phyloP scores from a whole-genome alignment of 306 rosid genomes.

The Glycine latifolia region DNA sequence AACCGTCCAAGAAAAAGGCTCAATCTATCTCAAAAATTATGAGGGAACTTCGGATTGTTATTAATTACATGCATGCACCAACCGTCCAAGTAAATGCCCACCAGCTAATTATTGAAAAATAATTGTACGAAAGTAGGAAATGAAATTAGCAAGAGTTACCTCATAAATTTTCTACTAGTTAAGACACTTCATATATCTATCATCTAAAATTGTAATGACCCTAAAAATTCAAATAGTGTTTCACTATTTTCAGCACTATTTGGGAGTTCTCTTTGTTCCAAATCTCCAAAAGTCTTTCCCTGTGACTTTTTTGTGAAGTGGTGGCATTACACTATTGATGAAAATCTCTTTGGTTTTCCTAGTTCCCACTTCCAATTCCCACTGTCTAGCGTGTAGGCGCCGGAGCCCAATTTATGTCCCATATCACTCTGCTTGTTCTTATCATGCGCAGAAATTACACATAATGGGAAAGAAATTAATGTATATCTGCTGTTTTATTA shows the following conservation, averaged over 20 bases:
- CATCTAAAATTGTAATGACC: not conserved
- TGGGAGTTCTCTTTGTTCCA: not conserved
- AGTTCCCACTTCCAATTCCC: not conserved
- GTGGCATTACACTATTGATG: no score
- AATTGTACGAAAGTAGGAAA: not conserved
- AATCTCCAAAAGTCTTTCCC: not conserved
- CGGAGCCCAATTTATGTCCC: not conserved
- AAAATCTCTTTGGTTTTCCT: not conserved
- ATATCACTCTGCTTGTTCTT: not conserved
- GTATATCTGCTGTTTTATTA: not conserved
- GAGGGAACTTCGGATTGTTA: not conserved
- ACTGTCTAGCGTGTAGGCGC: conserved; percentile 4
- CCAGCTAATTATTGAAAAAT: not conserved
- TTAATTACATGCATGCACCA: not conserved
- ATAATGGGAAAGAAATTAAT: not conserved
- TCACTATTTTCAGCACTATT: not conserved
- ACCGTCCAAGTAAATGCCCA: not conserved
- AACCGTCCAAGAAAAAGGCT: not conserved
- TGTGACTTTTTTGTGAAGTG: conserved; percentile 1
- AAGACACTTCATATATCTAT: no score
- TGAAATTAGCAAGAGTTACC: not conserved
- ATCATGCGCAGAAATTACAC: not conserved
- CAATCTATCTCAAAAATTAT: no score
- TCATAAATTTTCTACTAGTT: no score
- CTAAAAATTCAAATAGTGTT: not conserved